Conservation (phyloP, 2,329 filamentous ascomycete genomes). For the Fusarium succisae region DNA sequence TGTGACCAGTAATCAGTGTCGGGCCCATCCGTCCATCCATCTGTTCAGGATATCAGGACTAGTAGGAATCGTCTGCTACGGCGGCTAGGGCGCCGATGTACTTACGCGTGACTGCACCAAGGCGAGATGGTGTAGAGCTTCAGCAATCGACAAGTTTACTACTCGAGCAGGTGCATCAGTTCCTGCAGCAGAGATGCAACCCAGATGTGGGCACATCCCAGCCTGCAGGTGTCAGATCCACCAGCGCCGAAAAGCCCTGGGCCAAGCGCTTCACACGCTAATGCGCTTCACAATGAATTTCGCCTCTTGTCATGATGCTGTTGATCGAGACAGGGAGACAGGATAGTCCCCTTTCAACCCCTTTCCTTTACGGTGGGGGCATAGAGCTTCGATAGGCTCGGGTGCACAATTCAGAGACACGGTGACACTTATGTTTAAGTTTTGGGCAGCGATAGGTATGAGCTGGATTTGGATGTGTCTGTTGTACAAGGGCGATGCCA, state of each 20-base stretch:
- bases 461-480: constrained; percentile 6
- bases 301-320: constrained; percentile 23
- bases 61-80: neutral
- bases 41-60: constrained; percentile 6
- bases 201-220: constrained; percentile 24
- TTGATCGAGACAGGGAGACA: constrained; percentile 7
- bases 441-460: constrained; percentile 33
- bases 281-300: constrained; percentile 24
- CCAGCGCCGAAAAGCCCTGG: constrained; percentile 22
- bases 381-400: constrained; percentile 22
- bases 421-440: constrained; percentile 3
- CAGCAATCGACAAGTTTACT: constrained; percentile 24
- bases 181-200: constrained; percentile 38
- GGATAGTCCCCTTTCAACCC: constrained; percentile 13
- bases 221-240: constrained; percentile 39
- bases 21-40: constrained; percentile 27
- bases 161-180: constrained; percentile 29
- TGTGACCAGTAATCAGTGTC: constrained; percentile 14
- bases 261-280: constrained; percentile 25
- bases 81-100: constrained; percentile 20
- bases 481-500: constrained; percentile 32
- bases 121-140: constrained; percentile 35
- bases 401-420: constrained; percentile 8
- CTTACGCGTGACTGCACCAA: constrained; percentile 24
- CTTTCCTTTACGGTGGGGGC: constrained; percentile 13